Conservation (phyloP, 1,284 basidiomycete genomes). For the Schizopora paradoxa region DNA sequence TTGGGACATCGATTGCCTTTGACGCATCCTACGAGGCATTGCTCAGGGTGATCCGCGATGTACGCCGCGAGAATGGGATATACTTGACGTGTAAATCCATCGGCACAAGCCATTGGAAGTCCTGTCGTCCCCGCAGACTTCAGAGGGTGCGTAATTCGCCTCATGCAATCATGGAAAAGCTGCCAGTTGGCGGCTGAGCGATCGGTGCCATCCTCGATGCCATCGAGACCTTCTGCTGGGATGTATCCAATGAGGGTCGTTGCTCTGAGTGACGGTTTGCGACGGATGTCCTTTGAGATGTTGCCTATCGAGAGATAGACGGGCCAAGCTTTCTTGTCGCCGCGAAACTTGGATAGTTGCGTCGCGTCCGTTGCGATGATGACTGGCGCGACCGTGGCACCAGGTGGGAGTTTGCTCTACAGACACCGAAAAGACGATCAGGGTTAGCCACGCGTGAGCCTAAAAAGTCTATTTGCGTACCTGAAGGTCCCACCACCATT, state of each 20-base stretch:
- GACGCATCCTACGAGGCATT: conserved; percentile 18
- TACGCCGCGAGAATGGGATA: conserved; percentile 23
- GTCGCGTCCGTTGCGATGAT: conserved; percentile 20
- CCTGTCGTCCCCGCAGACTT: conserved; percentile 30
- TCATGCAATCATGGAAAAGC: conserved; percentile 39
- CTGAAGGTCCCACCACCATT: conserved; percentile 5
- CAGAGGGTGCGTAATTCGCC: conserved; percentile 27
- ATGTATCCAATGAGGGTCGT: conserved; percentile 36
- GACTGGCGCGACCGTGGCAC: conserved; percentile 13
- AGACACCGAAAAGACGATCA: too few species aligned
- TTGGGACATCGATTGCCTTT: conserved; percentile 8
- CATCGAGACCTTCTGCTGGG: conserved; percentile 30
- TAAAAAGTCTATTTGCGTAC: not conserved
- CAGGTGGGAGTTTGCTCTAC: not conserved
- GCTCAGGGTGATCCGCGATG: conserved; percentile 25
- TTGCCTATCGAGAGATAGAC: conserved; percentile 22
- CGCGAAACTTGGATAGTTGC: conserved; percentile 17
- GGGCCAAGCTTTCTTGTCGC: conserved; percentile 18
- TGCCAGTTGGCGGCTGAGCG: conserved; percentile 21
- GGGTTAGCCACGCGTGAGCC: not conserved
- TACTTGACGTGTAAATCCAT: conserved; percentile 24
- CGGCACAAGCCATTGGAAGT: conserved; percentile 29
- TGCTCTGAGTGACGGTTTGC: conserved; percentile 7
- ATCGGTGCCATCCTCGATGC: conserved; percentile 16
- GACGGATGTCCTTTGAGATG: conserved; percentile 13